A percentile compares a stretch with the other conserved stretches of the same genome.
Conservation (phyloP, 495 filamentous ascomycete genomes). For the Hypoxylon lienhwacheense region DNA sequence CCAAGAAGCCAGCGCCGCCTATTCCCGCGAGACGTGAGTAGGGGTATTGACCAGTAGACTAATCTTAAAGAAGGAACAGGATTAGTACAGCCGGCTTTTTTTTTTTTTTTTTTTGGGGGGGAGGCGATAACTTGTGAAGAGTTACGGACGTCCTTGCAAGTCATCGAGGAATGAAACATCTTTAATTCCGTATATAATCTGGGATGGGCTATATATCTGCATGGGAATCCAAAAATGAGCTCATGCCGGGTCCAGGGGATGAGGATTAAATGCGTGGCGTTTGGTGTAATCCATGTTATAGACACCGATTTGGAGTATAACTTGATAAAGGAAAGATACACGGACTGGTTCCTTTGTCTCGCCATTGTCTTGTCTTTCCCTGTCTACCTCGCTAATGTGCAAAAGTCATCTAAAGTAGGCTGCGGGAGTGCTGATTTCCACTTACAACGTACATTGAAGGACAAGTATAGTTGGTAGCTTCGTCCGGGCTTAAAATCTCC, state of each 20-base stretch:
- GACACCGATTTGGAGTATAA: background rate
- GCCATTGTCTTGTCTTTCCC: background rate
- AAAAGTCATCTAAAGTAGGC: too few species aligned
- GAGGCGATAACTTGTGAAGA: background rate
- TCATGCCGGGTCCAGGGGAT: background rate
- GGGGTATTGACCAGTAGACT: too few species aligned
- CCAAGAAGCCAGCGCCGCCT: slow-evolving; percentile 78
- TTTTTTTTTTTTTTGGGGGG: too few species aligned
- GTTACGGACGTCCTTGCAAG: background rate
- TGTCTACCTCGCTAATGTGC: background rate
- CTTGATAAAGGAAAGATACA: slow-evolving; percentile 7
- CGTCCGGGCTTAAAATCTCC: too few species aligned
- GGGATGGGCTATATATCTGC: slow-evolving; percentile 3
- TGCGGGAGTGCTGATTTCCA: too few species aligned
- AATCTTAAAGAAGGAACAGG: too few species aligned
- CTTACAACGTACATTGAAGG: too few species aligned
- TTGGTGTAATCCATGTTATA: slow-evolving; percentile 19
- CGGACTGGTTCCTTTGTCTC: slow-evolving; percentile 35
- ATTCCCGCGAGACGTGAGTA: slow-evolving; percentile 47
- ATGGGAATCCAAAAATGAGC: background rate
- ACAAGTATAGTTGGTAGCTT: too few species aligned
- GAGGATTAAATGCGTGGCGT: slow-evolving; percentile 22
- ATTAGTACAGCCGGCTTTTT: too few species aligned
- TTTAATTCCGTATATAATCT: slow-evolving; percentile 21
- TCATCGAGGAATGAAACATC: background rate